These are phyloP conservation scores for Zoysia matrella DNA, from an alignment of 202 grass and related monocot genomes.

Conservation along the genomic window DNA sequence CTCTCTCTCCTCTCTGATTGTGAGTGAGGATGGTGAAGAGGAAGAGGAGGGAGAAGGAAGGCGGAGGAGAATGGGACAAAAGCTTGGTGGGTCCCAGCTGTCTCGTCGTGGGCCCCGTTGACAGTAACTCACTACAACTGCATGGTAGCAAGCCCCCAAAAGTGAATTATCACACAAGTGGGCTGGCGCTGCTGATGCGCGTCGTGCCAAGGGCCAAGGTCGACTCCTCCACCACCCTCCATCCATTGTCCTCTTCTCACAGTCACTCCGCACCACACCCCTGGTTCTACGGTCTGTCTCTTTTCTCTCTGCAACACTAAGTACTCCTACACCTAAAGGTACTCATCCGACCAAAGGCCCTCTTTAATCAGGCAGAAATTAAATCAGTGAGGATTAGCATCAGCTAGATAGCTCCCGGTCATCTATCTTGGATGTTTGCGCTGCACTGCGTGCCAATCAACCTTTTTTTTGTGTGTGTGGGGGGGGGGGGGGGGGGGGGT, in stretches of 20 bases:
- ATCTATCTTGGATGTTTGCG: neutral
- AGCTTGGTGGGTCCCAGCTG: neutral
- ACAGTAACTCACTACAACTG: constrained; percentile 28
- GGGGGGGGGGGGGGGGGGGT: too few relatives aligned
- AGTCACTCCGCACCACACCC: too few relatives aligned
- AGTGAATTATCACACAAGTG: neutral
- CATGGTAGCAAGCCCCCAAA: constrained; percentile 6
- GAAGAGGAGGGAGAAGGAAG: neutral
- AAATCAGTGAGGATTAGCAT: too few relatives aligned
- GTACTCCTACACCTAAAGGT: too few relatives aligned
- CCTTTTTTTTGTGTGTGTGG: too few relatives aligned
- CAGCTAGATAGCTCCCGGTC: neutral
- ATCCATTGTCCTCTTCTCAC: too few relatives aligned
- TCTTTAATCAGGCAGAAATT: too few relatives aligned
- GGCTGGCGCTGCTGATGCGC: constrained; percentile 1
- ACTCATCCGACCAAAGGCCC: too few relatives aligned
- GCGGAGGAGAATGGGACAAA: constrained; percentile 29
- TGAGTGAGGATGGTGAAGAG: neutral
- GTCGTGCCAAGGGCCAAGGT: neutral
- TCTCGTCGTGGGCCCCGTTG: neutral
- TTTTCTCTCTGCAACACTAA: too few relatives aligned
- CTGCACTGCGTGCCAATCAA: too few relatives aligned
- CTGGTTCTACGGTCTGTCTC: too few relatives aligned
- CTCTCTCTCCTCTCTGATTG: neutral
- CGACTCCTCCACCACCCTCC: too few relatives aligned